phyloP scores from a whole-genome alignment of 1,284 basidiomycete species.

The Pascua sp. region DNA sequence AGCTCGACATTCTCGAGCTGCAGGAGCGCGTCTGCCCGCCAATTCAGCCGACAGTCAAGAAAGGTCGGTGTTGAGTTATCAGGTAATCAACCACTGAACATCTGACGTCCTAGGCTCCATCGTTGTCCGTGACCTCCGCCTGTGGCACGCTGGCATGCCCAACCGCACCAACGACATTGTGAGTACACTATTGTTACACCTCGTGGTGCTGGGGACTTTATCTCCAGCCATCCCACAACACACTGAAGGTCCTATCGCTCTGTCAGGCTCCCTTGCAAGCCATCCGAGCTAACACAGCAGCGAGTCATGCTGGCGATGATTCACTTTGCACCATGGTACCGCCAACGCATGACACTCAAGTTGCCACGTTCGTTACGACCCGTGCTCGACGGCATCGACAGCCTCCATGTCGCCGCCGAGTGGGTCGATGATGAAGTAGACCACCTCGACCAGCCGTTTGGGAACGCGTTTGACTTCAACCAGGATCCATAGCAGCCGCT shows the following conservation, averaged over 20 bases:
- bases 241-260: too few species aligned
- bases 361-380: slow-evolving; percentile 1
- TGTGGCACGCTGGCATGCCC: slow-evolving; percentile 10
- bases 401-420: neutral
- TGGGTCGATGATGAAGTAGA: slow-evolving; percentile 6
- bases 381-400: neutral
- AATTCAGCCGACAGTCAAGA: slow-evolving; percentile 4
- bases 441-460: slow-evolving; percentile 6
- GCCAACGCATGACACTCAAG: slow-evolving; percentile 4
- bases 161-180: slow-evolving; percentile 1
- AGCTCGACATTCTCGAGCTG: neutral
- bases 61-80: neutral
- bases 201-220: too few species aligned
- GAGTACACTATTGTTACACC: too few species aligned
- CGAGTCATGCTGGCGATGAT: slow-evolving; percentile 9
- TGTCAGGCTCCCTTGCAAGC: too few species aligned
- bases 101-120: neutral
- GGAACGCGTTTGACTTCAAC: slow-evolving; percentile 8
- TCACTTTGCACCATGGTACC: slow-evolving; percentile 9
- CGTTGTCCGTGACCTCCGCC: slow-evolving; percentile 4
- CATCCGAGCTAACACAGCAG: too few species aligned
- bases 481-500: slow-evolving; percentile 5
- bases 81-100: neutral
- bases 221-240: too few species aligned
- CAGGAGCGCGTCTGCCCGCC: neutral